Evolutionary conservation across 2,329 filamentous ascomycete genomes (phyloP).

Genomic region (Talaromyces islandicus): DNA sequence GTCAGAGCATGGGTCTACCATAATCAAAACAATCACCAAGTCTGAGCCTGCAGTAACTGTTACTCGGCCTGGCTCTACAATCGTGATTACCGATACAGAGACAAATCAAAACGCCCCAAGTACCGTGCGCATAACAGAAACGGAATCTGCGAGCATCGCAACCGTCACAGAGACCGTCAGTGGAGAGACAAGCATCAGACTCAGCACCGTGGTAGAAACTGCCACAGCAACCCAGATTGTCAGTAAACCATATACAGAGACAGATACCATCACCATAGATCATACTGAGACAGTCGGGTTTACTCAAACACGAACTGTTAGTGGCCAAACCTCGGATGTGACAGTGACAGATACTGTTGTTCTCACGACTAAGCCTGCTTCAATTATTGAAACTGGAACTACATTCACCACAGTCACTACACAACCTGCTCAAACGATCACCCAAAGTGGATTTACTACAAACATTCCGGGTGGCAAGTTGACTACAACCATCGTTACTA

Average conservation of each 20-base stretch:
- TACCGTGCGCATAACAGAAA: not conserved
- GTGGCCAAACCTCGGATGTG: not conserved
- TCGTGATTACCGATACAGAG: not conserved
- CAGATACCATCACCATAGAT: not conserved
- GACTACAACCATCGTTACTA: not conserved
- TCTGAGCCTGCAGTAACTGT: not conserved
- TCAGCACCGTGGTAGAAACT: not conserved
- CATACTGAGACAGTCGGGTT: not conserved
- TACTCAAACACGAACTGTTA: not conserved
- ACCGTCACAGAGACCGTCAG: not conserved
- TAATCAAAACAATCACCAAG: not conserved
- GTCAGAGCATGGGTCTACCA: too few species aligned
- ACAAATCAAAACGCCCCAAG: not conserved
- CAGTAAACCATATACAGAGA: not conserved
- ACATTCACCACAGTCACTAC: not conserved
- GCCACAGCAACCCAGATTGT: not conserved
- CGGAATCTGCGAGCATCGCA: not conserved
- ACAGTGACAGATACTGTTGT: not conserved
- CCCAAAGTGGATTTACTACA: not conserved
- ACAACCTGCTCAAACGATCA: not conserved
- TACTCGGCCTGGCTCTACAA: not conserved
- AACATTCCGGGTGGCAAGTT: not conserved
- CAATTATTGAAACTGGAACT: not conserved
- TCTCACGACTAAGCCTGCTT: not conserved
- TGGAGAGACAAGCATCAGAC: not conserved